These are phyloP conservation scores for Fusarium nisikadoi DNA, from an alignment of 2,329 filamentous ascomycete species.

Conservation along the genomic window DNA sequence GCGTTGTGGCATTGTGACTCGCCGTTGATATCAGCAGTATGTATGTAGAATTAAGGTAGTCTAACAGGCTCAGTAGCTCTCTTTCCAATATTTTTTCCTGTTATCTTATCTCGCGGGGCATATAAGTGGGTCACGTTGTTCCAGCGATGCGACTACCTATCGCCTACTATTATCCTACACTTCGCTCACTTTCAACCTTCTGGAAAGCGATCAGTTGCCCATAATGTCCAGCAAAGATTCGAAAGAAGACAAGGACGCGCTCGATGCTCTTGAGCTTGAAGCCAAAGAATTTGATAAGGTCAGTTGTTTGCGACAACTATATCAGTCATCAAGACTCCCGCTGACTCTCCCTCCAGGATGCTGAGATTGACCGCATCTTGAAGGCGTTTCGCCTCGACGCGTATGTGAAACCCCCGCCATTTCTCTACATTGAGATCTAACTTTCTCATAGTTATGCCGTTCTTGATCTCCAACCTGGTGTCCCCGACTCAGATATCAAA, in stretches of 20 bases:
- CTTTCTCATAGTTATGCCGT: slow-evolving; percentile 79
- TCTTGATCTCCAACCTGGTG: slow-evolving; percentile 93
- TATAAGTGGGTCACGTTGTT: slow-evolving; percentile 36
- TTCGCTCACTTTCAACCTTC: slow-evolving; percentile 16
- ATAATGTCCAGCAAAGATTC: slow-evolving; percentile 52
- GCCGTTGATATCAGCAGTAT: slow-evolving; percentile 11
- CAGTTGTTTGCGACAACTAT: slow-evolving; percentile 47
- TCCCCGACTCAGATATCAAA: slow-evolving; percentile 97
- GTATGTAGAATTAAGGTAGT: slow-evolving; percentile 13
- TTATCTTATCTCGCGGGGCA: slow-evolving; percentile 55
- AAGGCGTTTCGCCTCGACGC: slow-evolving; percentile 83
- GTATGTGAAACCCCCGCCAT: slow-evolving; percentile 48
- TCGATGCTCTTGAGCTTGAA: slow-evolving; percentile 84
- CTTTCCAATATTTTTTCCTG: slow-evolving; percentile 49
- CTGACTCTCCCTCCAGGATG: slow-evolving; percentile 69
- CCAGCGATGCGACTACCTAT: slow-evolving; percentile 2
- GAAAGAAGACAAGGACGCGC: slow-evolving; percentile 75
- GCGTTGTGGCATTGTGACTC: slow-evolving; percentile 72
- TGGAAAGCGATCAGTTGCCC: neutral
- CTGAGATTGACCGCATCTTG: slow-evolving; percentile 93
- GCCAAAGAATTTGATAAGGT: slow-evolving; percentile 93
- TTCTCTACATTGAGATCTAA: slow-evolving; percentile 1
- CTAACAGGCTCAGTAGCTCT: slow-evolving; percentile 12
- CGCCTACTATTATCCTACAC: neutral
- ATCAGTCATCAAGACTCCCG: slow-evolving; percentile 3